phyloP scores from a whole-genome alignment of 75 land plant genomes.

The Cunninghamia lanceolata region DNA sequence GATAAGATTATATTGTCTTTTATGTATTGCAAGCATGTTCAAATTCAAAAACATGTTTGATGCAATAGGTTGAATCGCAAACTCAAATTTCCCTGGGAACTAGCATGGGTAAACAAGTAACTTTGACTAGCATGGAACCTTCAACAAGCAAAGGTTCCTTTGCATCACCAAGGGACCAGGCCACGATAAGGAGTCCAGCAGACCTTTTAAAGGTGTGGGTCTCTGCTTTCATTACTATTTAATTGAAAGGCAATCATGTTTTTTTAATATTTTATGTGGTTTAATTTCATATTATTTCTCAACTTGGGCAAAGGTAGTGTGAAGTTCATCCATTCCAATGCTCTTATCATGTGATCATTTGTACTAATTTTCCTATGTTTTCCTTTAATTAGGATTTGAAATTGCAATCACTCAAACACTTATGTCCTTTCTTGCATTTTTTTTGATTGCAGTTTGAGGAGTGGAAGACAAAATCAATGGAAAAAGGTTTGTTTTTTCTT shows the following conservation, averaged over 20 bases:
- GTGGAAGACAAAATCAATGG: conserved; percentile 1
- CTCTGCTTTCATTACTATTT: neutral
- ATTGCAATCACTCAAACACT: neutral
- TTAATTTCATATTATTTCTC: neutral
- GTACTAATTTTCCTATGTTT: neutral
- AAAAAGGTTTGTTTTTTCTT: neutral
- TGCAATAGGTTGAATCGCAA: conserved; percentile 3
- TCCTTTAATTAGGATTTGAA: neutral
- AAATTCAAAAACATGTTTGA: neutral
- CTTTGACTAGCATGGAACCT: neutral
- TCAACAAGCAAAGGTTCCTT: neutral
- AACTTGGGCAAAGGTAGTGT: neutral
- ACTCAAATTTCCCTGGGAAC: neutral
- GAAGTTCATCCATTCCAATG: neutral
- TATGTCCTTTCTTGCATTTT: neutral
- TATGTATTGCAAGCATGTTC: neutral
- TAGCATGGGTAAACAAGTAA: neutral
- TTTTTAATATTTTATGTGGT: neutral
- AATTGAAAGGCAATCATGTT: neutral
- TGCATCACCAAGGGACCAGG: neutral
- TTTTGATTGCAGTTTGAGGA: conserved; percentile 7
- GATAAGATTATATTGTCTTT: neutral
- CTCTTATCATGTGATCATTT: neutral
- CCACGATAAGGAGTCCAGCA: neutral
- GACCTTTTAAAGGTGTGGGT: conserved; percentile 2